phyloP scores from a whole-genome alignment of 768 basidiomycete species.

The Boletales sp. region DNA sequence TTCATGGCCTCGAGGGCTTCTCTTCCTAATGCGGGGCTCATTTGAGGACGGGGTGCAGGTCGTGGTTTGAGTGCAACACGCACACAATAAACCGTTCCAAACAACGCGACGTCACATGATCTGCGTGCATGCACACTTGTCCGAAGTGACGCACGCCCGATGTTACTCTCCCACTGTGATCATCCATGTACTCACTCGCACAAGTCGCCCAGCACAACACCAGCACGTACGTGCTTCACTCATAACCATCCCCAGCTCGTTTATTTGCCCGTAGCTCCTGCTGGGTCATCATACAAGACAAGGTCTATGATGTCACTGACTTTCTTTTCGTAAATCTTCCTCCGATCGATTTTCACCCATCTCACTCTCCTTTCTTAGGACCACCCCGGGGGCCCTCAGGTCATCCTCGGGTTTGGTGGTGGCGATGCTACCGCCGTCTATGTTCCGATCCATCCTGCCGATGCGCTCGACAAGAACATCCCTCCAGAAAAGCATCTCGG shows the following conservation, averaged over 20 bases:
- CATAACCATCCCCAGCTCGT: constrained; percentile 7
- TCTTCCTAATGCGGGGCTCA: constrained; percentile 43
- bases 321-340: constrained; percentile 54
- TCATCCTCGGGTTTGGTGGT: constrained; percentile 83
- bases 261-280: constrained; percentile 50
- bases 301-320: constrained; percentile 85
- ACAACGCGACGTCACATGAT: constrained; percentile 50
- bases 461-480: constrained; percentile 71
- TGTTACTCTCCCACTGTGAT: too few relatives aligned
- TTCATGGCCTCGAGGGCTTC: constrained; percentile 52
- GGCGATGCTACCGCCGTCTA: constrained; percentile 77
- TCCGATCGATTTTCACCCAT: background rate
- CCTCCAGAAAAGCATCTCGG: constrained; percentile 73
- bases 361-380: constrained; percentile 38
- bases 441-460: constrained; percentile 82
- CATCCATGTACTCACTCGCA: constrained; percentile 29
- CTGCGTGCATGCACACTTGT: constrained; percentile 3
- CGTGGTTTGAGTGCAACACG: constrained; percentile 45
- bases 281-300: constrained; percentile 79
- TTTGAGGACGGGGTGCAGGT: constrained; percentile 20
- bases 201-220: constrained; percentile 63
- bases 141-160: too few relatives aligned
- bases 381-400: constrained; percentile 78
- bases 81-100: constrained; percentile 40
- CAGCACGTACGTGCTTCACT: constrained; percentile 35